Base-by-base conservation (phyloP, 495 filamentous ascomycete genomes). In the Chaetomidium leptoderma region DNA sequence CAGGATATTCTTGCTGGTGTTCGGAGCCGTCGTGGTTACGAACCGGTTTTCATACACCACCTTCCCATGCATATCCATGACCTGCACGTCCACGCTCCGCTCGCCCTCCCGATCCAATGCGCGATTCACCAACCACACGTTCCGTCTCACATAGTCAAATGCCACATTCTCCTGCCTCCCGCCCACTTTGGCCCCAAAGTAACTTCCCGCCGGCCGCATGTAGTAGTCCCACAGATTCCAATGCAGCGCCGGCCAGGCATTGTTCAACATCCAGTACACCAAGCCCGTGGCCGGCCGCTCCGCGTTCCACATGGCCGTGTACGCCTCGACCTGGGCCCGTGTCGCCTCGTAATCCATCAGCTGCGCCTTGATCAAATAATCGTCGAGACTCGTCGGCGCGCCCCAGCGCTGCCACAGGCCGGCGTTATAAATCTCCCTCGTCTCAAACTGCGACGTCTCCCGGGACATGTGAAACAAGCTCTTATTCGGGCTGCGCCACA, bases 261-360 rank as follows among this genome's bases (percentile, higher is more conserved):
- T 78, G 57, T 84, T 86, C 58, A 85, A 60, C 85, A 86, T 87
- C 85, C 85, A 86, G 68, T 87, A 87, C 6, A 87, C 78, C 37
- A 81, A 19, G 0, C 85, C 84, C 0, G 83, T 86, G 0, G 85
- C 81, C 3, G 82, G 77, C 0, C 78, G 69, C 10, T 71, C 64
- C 0, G 75, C 77, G 56, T 67, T 81, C 71, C 81, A 83, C 0
- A 74, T 69, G 14, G 77, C 69, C 0, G 74, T 70, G 55, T 78
- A 85, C 0, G 71, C 82, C 61, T 87, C 85, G 61, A 81, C 84
- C 62, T 86, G 72, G 0, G 83, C 72, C 5, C 83, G 67, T 3
- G 80, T 85, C 5, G 82, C 82, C 60, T 87, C 85, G 58, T 85
- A 69, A 45, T 69, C 66, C 47, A 57, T 57, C 29, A 62, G 40